A percentile compares a stretch with the other conserved stretches of the same genome.
Conservation (phyloP, 495 filamentous ascomycete genomes). For the Thermothielavioides terrestris region DNA sequence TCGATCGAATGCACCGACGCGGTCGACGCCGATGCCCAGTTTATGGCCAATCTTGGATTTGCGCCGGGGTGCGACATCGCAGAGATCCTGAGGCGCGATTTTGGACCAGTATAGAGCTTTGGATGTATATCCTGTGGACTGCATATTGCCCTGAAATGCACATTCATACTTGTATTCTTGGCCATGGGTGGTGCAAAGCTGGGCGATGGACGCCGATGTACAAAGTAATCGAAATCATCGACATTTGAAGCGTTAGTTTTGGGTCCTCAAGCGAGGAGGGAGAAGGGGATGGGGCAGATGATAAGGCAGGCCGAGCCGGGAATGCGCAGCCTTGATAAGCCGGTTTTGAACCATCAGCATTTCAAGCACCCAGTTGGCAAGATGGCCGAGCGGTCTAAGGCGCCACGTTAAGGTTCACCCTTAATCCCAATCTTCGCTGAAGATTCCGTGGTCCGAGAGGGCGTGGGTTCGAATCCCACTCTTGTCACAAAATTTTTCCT, state of each 20-base stretch:
- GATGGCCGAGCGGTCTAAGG: slow-evolving; percentile 23
- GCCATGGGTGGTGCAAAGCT: too few species aligned
- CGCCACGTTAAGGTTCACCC: slow-evolving; percentile 23
- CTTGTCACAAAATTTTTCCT: slow-evolving; percentile 18
- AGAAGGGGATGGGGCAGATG: too few species aligned
- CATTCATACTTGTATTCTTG: too few species aligned
- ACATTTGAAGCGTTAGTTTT: too few species aligned
- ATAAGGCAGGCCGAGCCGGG: not conserved
- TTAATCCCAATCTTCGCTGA: slow-evolving; percentile 9
- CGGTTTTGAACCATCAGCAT: too few species aligned
- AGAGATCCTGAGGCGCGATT: slow-evolving; percentile 19
- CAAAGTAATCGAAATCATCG: too few species aligned
- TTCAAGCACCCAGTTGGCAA: slow-evolving; percentile 5
- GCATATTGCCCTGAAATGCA: too few species aligned
- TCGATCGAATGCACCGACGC: slow-evolving; percentile 53
- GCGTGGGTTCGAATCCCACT: slow-evolving; percentile 35
- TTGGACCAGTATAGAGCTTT: slow-evolving; percentile 1
- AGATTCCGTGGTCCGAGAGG: slow-evolving; percentile 32
- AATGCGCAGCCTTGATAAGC: not conserved
- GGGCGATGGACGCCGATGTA: too few species aligned
- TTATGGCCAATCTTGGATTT: slow-evolving; percentile 54
- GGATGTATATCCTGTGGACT: not conserved
- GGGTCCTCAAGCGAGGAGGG: too few species aligned
- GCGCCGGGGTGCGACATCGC: slow-evolving; percentile 29
- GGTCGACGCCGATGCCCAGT: slow-evolving; percentile 31